Conservation (phyloP, 2,329 filamentous ascomycete species). For the Teratosphaeria destructans region DNA sequence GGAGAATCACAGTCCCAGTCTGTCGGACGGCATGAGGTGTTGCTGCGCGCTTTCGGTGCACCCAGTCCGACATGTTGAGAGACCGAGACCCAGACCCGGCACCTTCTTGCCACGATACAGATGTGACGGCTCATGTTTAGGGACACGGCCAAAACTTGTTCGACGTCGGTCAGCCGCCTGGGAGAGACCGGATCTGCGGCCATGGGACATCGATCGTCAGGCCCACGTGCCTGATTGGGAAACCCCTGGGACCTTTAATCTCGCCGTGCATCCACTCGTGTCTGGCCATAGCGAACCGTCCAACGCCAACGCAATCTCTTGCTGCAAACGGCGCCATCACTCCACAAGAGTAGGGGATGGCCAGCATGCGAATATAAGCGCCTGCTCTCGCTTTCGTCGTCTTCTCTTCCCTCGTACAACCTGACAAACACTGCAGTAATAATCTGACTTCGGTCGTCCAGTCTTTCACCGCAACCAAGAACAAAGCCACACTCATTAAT, state of each 20-base stretch:
- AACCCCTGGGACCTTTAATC: background rate
- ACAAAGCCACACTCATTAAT: background rate
- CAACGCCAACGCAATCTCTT: slow-evolving; percentile 2
- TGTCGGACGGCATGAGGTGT: background rate
- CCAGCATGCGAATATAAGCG: slow-evolving; percentile 1
- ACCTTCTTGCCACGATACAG: background rate
- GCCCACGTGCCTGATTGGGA: background rate
- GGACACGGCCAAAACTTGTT: background rate
- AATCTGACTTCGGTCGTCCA: slow-evolving; percentile 7
- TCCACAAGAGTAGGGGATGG: background rate
- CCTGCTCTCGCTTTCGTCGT: background rate
- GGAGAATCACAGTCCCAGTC: too few relatives aligned
- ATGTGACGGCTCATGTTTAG: background rate
- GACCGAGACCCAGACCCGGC: background rate
- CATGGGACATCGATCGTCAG: background rate
- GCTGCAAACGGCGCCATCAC: background rate
- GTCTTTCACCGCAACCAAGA: slow-evolving; percentile 1
- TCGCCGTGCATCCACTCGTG: slow-evolving; percentile 1
- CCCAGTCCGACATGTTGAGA: background rate
- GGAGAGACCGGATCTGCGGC: background rate
- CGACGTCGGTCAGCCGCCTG: background rate
- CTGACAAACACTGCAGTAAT: background rate
- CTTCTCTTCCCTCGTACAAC: background rate
- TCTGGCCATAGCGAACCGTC: background rate
- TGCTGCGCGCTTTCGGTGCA: background rate